These are phyloP conservation scores for Torulaspora indica DNA, from an alignment of 805 yeast species.

Conservation along the genomic window DNA sequence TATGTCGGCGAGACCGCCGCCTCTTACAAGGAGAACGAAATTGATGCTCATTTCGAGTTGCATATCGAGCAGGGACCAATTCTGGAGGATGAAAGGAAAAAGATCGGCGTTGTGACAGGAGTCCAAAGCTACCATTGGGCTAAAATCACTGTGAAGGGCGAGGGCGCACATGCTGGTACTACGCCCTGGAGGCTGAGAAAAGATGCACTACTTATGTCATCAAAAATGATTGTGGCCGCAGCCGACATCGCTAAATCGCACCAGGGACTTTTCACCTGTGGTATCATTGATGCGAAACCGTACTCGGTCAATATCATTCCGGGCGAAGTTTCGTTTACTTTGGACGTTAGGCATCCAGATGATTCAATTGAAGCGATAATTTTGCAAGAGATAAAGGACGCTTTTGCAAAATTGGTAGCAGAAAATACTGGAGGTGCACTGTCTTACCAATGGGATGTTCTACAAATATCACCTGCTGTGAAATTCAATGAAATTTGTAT, in stretches of 20 bases:
- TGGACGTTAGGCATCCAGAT: constrained; percentile 55
- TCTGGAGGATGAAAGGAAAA: constrained; percentile 50
- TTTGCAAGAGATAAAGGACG: constrained; percentile 38
- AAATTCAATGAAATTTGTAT: constrained; percentile 51
- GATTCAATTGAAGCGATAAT: constrained; percentile 42
- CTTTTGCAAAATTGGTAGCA: constrained; percentile 38
- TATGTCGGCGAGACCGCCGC: constrained; percentile 52
- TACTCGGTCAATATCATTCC: constrained; percentile 67
- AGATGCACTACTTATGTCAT: constrained; percentile 57
- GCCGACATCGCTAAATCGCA: constrained; percentile 50
- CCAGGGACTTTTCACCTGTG: constrained; percentile 55
- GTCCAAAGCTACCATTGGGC: constrained; percentile 66
- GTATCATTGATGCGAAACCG: constrained; percentile 53
- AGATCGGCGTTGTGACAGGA: constrained; percentile 61
- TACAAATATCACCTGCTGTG: constrained; percentile 52
- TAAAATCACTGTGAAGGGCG: constrained; percentile 52
- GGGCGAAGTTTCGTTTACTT: constrained; percentile 51
- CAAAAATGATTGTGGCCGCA: constrained; percentile 52
- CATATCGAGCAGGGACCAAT: constrained; percentile 79
- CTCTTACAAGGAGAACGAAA: constrained; percentile 46
- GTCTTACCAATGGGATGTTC: constrained; percentile 40
- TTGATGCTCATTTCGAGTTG: constrained; percentile 66
- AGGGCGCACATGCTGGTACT: constrained; percentile 70
- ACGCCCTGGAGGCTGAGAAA: constrained; percentile 59
- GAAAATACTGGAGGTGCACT: constrained; percentile 33